Evolutionary conservation across 1,139 yeast genomes (phyloP), one percentile per base, ranked within the genome.

Genomic region (Ogataea hybrid): DNA sequence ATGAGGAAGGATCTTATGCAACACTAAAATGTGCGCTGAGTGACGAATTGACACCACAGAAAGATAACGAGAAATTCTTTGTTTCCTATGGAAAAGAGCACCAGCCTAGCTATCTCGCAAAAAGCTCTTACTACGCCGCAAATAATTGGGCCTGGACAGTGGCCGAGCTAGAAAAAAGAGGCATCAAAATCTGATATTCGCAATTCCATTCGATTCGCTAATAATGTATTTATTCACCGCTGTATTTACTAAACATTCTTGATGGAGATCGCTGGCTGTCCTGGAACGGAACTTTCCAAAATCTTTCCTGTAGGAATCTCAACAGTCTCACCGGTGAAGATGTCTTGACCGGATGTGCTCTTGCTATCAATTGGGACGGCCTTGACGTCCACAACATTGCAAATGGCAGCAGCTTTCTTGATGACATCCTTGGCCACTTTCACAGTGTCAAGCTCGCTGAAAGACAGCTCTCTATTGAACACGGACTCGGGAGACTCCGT

Each of bases 81-180:
- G 76, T 77, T 12, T 73, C 85, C 1, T 79, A 75, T 32, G 92
- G 89, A 1, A 63, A 63, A 5, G 76, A 74, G 49, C 59, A 75
- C 1, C 60, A 62, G 15, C 81, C 90, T 3, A 78, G 88, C 30
- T 59, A 63, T 21, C 69, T 82, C 4, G 88, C 92, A 1, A 62
- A 66, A 21, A 75, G 81, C 56, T 64, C 75, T 63, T 79, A 77
- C 45, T 77, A 74, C 54, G 86, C 87, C 1, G 81, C 84, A 8
- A 66, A 79, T 38, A 81, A 87, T 14, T 87, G 95, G 92, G 77
- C 79, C n/a, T 86, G 95, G 95, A 83, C 95, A 0, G 73, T 79
- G 5, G 73, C 70, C 38, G 75, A 83, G 56, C 63, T 87, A 45
- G 70, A 75, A 46, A 71, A 74, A 48, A 67, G 86, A 41, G 78